Evolutionary conservation across 73 alveolate genomes (phyloP).

Genomic region (Tetrahymena borealis): DNA sequence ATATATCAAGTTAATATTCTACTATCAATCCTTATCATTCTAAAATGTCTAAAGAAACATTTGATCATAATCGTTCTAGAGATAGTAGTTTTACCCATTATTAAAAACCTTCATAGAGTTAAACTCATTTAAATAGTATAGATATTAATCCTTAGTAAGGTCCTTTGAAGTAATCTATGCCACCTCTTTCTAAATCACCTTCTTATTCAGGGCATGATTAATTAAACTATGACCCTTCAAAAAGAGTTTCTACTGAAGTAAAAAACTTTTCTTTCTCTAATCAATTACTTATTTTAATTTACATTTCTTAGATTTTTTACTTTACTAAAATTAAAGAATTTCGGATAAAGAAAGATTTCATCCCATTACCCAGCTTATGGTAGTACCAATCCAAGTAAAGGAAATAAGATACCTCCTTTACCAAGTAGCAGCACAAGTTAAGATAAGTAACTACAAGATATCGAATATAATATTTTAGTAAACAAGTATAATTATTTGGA

Average conservation of each 20-base stretch:
- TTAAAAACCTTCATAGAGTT: background rate
- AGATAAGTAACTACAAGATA: background rate
- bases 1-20: background rate
- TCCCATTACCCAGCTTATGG: background rate
- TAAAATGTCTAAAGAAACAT: background rate
- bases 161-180: background rate
- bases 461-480: background rate
- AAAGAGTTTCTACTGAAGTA: background rate
- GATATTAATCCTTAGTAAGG: background rate
- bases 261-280: background rate
- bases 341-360: background rate
- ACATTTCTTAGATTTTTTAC: too few relatives aligned
- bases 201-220: background rate
- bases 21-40: background rate
- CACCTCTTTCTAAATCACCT: background rate
- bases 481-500: background rate
- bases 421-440: background rate
- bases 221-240: background rate
- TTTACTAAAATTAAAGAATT: background rate
- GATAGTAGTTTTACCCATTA: background rate
- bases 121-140: background rate
- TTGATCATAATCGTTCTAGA: background rate
- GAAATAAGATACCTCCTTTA: background rate
- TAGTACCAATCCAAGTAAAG: background rate
- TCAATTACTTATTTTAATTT: background rate